Base-by-base conservation (phyloP, 2,329 filamentous ascomycete species). In the Pseudocercospora cruenta region DNA sequence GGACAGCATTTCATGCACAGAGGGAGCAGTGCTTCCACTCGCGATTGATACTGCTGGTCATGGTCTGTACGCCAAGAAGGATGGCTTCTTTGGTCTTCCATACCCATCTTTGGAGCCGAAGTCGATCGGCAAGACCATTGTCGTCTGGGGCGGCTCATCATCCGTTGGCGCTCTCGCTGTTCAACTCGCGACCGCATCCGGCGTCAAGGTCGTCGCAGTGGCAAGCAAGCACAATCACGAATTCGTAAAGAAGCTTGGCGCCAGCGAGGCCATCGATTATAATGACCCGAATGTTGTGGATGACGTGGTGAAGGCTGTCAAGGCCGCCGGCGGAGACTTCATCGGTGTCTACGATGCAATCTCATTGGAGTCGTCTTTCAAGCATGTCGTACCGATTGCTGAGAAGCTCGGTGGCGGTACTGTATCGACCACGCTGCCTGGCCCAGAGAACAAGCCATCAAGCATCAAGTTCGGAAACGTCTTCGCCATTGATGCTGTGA, bases 11-110 rank as follows among this genome's bases (percentile, higher is more conserved):
- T 73, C 77, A 58, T 83, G 75, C 70, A 77, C 71, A 9, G 66
- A 78, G 9, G 82, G 77, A 26, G 69, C 75, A 28, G 81, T 83
- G 24, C 76, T 84, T 1, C 82, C 82, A 1, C 75, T 83, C 8
- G 80, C 79, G 21, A 74, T 83, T 63, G 79, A 80, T 24, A 83
- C 82, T 3, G 81, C 82, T 16, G 73, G 79, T 19, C 73, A 75
- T n/a, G 79, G 78, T 26, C 78, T 84, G 14, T 83, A 80, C 75
- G 76, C 76, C 21, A 73, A 77, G 45, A 58, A 66, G 16, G 68
- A 73, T 39, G 69, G 68, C 21, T 73, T 77, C 45, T 77, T 83
- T 9, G 78, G 74, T 8, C 76, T 83, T 4, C 76, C 79, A 0
- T 71, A 76, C 39, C 81, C 82, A 0, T 77, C 72, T 24, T 68